phyloP scores from a whole-genome alignment of 1,284 basidiomycete genomes.

The Naganishia sp. region DNA sequence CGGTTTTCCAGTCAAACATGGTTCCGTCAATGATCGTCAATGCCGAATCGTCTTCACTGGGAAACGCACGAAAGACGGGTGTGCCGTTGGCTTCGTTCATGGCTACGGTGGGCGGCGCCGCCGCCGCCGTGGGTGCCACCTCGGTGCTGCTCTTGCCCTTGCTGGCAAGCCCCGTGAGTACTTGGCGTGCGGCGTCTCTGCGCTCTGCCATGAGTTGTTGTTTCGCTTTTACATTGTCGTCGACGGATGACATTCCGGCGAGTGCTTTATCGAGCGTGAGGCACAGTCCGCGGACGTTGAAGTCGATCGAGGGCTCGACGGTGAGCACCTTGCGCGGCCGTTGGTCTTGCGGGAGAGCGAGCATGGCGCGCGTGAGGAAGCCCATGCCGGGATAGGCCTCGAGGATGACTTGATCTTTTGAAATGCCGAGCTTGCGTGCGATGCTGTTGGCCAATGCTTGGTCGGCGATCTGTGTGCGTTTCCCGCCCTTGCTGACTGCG shows the following conservation, averaged over 20 bases:
- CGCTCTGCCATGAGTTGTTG: background rate
- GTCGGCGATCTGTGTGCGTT: conserved; percentile 29
- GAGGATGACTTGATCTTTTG: conserved; percentile 14
- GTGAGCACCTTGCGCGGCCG: conserved; percentile 37
- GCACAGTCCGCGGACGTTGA: conserved; percentile 37
- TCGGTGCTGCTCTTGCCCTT: background rate
- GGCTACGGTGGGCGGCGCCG: background rate
- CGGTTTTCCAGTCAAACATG: conserved; percentile 33
- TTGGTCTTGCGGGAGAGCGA: conserved; percentile 1
- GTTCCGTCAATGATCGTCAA: conserved; percentile 30
- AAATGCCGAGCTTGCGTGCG: conserved; percentile 9
- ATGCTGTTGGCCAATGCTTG: conserved; percentile 8
- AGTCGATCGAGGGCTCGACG: conserved; percentile 38
- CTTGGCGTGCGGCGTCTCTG: background rate
- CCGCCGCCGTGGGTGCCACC: background rate
- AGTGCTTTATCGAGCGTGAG: conserved; percentile 27
- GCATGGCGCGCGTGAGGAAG: conserved; percentile 25
- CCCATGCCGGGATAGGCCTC: conserved; percentile 33
- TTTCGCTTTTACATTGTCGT: background rate
- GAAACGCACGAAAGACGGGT: conserved; percentile 14
- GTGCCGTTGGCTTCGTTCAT: too few relatives aligned
- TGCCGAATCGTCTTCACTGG: conserved; percentile 20
- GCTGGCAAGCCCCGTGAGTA: conserved; percentile 29
- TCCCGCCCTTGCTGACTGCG: conserved; percentile 8
- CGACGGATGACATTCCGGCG: background rate